phyloP scores from a whole-genome alignment of 1,139 yeast species.

The Torulaspora pretoriensis region DNA sequence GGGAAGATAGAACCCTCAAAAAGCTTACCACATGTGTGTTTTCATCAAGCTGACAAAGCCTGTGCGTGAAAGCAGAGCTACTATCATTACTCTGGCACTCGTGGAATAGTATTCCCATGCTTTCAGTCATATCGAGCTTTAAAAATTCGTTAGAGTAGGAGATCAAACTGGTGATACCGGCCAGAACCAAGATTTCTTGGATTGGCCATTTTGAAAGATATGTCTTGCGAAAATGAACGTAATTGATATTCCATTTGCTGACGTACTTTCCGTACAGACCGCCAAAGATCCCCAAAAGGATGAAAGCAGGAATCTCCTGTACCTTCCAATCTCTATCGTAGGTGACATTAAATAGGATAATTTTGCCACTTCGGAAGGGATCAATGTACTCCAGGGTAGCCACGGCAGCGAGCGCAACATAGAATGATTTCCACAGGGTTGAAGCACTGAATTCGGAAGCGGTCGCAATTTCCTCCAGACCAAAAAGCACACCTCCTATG shows the following conservation, averaged over 20 bases:
- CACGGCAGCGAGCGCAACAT: conserved; percentile 86
- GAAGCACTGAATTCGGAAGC: conserved; percentile 57
- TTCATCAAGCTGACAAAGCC: conserved; percentile 49
- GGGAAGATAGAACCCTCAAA: conserved; percentile 42
- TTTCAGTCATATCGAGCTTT: conserved; percentile 87
- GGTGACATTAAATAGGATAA: conserved; percentile 83
- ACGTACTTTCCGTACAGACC: conserved; percentile 84
- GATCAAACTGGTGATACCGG: conserved; percentile 66
- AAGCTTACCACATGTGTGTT: conserved; percentile 31
- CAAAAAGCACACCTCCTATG: conserved; percentile 88
- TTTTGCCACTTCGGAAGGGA: conserved; percentile 92
- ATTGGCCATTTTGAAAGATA: conserved; percentile 48
- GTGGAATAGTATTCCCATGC: conserved; percentile 84
- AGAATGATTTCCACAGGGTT: conserved; percentile 87
- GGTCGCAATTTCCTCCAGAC: conserved; percentile 53
- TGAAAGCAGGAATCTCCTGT: conserved; percentile 77
- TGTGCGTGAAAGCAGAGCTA: conserved; percentile 41
- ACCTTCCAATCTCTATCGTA: conserved; percentile 85
- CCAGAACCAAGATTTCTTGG: conserved; percentile 65
- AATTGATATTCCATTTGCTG: conserved; percentile 72
- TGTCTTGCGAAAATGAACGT: conserved; percentile 72
- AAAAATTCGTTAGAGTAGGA: conserved; percentile 83
- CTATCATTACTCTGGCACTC: conserved; percentile 56
- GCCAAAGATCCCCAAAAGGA: conserved; percentile 81
- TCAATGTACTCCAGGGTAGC: conserved; percentile 69